Conservation (phyloP, 2,329 filamentous ascomycete species). For the Penicillium glabrum region DNA sequence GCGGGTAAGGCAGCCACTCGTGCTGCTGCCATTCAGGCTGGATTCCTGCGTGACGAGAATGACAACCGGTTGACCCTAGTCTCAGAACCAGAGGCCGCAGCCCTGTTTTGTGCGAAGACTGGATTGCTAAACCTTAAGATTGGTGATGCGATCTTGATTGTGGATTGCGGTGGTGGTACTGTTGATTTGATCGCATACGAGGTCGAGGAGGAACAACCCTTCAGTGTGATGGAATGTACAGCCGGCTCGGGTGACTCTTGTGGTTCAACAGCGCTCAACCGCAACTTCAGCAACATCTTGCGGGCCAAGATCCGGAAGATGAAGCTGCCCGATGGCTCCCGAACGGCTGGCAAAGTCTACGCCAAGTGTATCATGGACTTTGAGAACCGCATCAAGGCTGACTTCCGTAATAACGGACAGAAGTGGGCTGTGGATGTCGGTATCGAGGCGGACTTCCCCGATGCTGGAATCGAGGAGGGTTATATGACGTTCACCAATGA, state of each 20-base stretch:
- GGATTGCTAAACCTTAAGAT: slow-evolving; percentile 94
- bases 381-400: slow-evolving; percentile 98
- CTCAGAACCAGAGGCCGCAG: slow-evolving; percentile 94
- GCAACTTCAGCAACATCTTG: slow-evolving; percentile 97
- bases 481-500: slow-evolving; percentile 99
- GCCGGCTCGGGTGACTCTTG: slow-evolving; percentile 96
- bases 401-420: slow-evolving; percentile 98
- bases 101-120: slow-evolving; percentile 96
- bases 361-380: slow-evolving; percentile 99
- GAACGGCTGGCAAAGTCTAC: slow-evolving; percentile 96
- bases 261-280: slow-evolving; percentile 95
- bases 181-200: slow-evolving; percentile 99
- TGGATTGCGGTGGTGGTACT: slow-evolving; percentile 96
- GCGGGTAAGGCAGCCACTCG: slow-evolving; percentile 95
- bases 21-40: slow-evolving; percentile 93
- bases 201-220: slow-evolving; percentile 95
- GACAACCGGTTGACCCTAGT: slow-evolving; percentile 94
- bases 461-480: slow-evolving; percentile 96
- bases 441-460: slow-evolving; percentile 96
- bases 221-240: slow-evolving; percentile 95
- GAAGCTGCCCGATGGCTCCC: slow-evolving; percentile 96
- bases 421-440: slow-evolving; percentile 99
- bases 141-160: slow-evolving; percentile 97
- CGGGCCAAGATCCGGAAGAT: slow-evolving; percentile 98
- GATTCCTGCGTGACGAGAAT: slow-evolving; percentile 94